phyloP scores from a whole-genome alignment of 1,284 basidiomycete genomes.

The Papiliotrema laurentii region DNA sequence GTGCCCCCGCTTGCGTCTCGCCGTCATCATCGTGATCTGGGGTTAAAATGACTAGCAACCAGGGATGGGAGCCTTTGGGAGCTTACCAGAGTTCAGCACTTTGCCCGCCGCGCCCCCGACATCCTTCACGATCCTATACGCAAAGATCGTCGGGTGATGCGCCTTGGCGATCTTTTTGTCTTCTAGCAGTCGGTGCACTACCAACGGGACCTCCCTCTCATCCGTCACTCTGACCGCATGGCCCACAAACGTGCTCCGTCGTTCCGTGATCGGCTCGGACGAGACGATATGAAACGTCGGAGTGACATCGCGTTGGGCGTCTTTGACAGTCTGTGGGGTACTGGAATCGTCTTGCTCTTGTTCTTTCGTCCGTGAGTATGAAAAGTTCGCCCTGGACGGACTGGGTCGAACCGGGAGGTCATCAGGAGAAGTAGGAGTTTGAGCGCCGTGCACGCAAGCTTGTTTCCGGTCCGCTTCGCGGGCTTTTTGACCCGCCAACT shows the following conservation, averaged over 20 bases:
- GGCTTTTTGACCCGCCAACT: conserved; percentile 57
- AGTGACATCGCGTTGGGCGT: conserved; percentile 50
- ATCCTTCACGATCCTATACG: conserved; percentile 53
- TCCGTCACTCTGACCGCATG: conserved; percentile 72
- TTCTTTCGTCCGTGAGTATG: conserved; percentile 11
- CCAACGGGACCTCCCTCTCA: conserved; percentile 68
- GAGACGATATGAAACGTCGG: conserved; percentile 61
- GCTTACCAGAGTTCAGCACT: conserved; percentile 37
- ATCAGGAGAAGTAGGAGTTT: conserved; percentile 2
- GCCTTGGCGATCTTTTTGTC: conserved; percentile 60
- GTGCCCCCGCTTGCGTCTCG: conserved; percentile 81
- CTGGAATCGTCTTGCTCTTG: background rate
- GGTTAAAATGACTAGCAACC: background rate
- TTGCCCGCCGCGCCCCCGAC: conserved; percentile 36
- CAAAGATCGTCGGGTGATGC: conserved; percentile 82
- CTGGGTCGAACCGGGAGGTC: conserved; percentile 1
- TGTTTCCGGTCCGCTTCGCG: conserved; percentile 54
- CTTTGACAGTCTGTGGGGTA: background rate
- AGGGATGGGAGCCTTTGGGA: too few species aligned
- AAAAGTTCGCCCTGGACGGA: conserved; percentile 14
- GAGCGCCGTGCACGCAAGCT: too few species aligned
- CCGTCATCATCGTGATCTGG: conserved; percentile 90
- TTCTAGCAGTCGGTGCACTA: conserved; percentile 66
- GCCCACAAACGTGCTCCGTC: conserved; percentile 78
- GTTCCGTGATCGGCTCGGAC: conserved; percentile 72